Evolutionary conservation across 208 protist genomes (phyloP), one percentile per base, ranked within the genome.

Genomic region (Leishmania turanica): DNA sequence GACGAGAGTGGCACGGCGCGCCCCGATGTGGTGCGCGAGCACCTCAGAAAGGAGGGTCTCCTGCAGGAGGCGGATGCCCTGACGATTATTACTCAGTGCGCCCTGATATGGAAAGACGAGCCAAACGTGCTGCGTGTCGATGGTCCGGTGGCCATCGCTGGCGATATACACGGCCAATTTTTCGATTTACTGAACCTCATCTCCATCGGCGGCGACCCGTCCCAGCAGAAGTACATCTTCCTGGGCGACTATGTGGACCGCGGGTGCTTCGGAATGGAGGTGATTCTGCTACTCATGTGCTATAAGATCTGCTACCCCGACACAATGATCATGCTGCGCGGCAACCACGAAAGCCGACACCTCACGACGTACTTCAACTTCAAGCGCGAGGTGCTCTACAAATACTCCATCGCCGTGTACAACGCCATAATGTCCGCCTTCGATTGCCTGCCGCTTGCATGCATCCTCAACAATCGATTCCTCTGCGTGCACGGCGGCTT

Each of bases 341-440:
- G 99, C 58, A 99, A 99, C 88, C 99, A 99, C 85, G 98, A 99
- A 87, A 99, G 97, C 77, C 89, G 98, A n/a, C 98, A 99, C 79
- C 87, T 99, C 11, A 99, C 98, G 19, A 97, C 98, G 31, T 99
- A 99, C 85, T 99, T 99, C 83, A 99, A 98, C 75, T 99, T 99
- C 83, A 99, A 99, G 87, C 84, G 89, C 31, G 98, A 99, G 87
- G 97, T 97, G 53, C 79, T 92, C 84, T 95, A 96, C 87, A 99
- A 98, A 87, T 99, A 99, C 84, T 93, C 93, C 2, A 78, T 90
- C 19, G 79, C 81, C 19, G 86, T 98, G 37, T 98, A 98, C 89
- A 91, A 98, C 58, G 91, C 86, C 42, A 95, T 99, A 54, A 97
- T 98, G 95, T 88, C 86, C 1, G 94, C 92, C 53, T 99, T 99